Conservation (phyloP, 305 asterid species). For the Fraxinus angustifolia region DNA sequence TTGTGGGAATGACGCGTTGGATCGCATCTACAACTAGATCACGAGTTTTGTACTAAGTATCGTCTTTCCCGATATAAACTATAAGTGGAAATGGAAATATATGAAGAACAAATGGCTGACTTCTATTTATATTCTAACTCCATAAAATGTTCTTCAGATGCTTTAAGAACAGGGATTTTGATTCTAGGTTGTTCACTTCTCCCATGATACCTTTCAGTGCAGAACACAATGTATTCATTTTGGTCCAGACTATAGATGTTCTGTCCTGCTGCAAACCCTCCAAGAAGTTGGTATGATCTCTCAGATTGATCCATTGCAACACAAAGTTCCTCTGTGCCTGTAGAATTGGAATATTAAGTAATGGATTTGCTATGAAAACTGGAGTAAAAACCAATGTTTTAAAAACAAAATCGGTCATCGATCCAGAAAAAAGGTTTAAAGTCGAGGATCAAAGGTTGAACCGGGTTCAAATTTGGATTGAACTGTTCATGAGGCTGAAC, state of each 20-base stretch:
- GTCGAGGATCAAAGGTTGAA: background rate
- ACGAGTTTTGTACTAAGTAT: background rate
- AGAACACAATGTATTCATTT: slow-evolving; percentile 44
- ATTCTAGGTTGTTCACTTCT: slow-evolving; percentile 37
- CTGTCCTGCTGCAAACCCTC: slow-evolving; percentile 75
- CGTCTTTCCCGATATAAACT: background rate
- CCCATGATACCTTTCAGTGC: slow-evolving; percentile 34
- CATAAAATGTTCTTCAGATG: slow-evolving; percentile 51
- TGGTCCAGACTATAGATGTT: slow-evolving; percentile 49
- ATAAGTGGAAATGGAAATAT: background rate
- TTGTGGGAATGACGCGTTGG: background rate
- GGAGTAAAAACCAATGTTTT: background rate
- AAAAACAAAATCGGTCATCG: background rate
- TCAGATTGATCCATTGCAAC: slow-evolving; percentile 73
- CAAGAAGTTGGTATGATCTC: slow-evolving; percentile 84
- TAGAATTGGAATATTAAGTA: background rate
- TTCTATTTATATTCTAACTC: slow-evolving; percentile 21
- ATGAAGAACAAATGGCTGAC: background rate
- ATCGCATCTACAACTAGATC: background rate
- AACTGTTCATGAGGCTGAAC: background rate
- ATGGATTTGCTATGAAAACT: background rate
- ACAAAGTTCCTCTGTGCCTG: slow-evolving; percentile 66
- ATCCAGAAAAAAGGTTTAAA: background rate
- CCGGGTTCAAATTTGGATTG: background rate
- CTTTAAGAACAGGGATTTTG: slow-evolving; percentile 60